A percentile compares a stretch with the other conserved stretches of the same genome.
Evolutionary conservation across 208 protist genomes (phyloP).

Genomic region (Blastocrithidia nonstop): DNA sequence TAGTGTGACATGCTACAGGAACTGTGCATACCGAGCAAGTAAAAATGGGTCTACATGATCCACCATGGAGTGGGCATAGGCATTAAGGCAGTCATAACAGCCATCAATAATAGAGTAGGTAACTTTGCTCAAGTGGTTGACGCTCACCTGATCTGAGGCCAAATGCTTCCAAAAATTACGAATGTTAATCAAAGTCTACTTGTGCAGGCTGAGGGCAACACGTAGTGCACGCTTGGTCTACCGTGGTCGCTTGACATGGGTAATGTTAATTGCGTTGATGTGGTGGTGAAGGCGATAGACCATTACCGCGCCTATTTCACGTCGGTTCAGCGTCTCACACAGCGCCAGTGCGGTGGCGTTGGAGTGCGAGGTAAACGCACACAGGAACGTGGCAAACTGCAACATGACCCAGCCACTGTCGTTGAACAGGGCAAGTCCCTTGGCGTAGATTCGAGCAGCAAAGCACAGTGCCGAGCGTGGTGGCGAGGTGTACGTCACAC

Average conservation of each 20-base stretch:
- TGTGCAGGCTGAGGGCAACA: conserved; percentile 8
- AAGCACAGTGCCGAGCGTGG: conserved; percentile 4
- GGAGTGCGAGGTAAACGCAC: neutral
- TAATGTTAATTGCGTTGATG: conserved; percentile 3
- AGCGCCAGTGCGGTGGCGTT: conserved; percentile 3
- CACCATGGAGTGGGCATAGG: conserved; percentile 7
- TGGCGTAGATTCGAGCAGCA: conserved; percentile 15
- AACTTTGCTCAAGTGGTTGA: conserved; percentile 5
- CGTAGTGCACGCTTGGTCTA: conserved; percentile 6
- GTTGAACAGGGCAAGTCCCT: conserved; percentile 13
- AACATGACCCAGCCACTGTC: conserved; percentile 4
- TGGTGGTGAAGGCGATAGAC: conserved; percentile 11
- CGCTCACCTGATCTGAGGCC: conserved; percentile 4
- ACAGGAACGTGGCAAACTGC: conserved; percentile 16
- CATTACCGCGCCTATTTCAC: conserved; percentile 2
- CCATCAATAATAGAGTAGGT: conserved; percentile 10
- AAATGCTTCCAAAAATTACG: conserved; percentile 13
- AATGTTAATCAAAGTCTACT: conserved; percentile 12
- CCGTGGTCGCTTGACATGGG: neutral
- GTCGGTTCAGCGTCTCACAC: conserved; percentile 3
- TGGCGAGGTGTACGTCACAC: conserved; percentile 3
- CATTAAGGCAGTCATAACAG: conserved; percentile 5
- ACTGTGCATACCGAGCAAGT: conserved; percentile 14
- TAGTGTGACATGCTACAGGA: conserved; percentile 16
- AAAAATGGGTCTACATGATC: conserved; percentile 5